A percentile compares a stretch with the other conserved stretches of the same genome.
Evolutionary conservation across 306 rosid genomes (phyloP).

Genomic region (Albizia julibrissin): DNA sequence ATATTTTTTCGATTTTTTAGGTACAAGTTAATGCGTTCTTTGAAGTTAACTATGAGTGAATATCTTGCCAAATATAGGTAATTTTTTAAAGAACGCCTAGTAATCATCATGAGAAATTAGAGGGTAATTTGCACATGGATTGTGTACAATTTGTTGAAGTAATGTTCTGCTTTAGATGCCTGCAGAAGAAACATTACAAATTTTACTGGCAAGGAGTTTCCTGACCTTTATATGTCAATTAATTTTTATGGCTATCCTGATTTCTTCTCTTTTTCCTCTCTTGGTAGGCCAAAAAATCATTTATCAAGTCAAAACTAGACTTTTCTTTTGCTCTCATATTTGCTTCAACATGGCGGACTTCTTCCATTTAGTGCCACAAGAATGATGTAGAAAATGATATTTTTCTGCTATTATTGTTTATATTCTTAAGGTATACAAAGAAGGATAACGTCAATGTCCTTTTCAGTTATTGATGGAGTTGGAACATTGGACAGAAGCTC

Average conservation of each 20-base stretch:
- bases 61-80: not conserved
- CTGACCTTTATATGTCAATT: not conserved
- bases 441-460: slow-evolving; percentile 13
- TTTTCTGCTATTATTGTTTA: slow-evolving; percentile 24
- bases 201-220: slow-evolving; percentile 10
- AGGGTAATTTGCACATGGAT: not conserved
- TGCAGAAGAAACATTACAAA: slow-evolving; percentile 2
- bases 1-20: slow-evolving; percentile 24
- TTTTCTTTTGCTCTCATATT: slow-evolving; percentile 17
- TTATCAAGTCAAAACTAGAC: slow-evolving; percentile 1
- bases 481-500: slow-evolving; percentile 83
- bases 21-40: slow-evolving; percentile 3
- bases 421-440: slow-evolving; percentile 18
- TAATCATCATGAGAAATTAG: slow-evolving; percentile 1
- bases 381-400: slow-evolving; percentile 9
- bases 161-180: slow-evolving; percentile 16
- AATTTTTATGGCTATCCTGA: not conserved
- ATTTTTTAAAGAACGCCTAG: not conserved
- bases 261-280: not conserved
- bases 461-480: slow-evolving; percentile 82
- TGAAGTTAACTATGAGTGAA: not conserved
- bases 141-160: not conserved
- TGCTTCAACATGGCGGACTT: slow-evolving; percentile 6
- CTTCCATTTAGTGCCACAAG: slow-evolving; percentile 10
- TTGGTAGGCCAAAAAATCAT: slow-evolving; percentile 6